Percentiles rank a stretch among this genome's conserved stretches.
These are phyloP conservation scores for Citrus australasica DNA, from an alignment of 345 rosid species.

Conservation along the genomic window DNA sequence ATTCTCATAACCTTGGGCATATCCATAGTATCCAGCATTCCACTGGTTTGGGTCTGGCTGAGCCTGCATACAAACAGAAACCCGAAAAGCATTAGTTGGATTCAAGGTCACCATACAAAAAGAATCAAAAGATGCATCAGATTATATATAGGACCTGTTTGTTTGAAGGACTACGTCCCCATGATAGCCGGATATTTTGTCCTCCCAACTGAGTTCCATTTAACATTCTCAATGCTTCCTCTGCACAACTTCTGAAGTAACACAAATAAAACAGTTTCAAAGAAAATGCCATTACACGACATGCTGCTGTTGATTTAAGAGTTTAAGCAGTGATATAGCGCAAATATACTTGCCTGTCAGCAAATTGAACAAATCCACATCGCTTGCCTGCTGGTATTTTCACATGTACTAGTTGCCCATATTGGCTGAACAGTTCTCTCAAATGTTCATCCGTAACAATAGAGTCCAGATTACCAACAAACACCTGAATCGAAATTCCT, in stretches of 20 bases:
- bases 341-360: conserved; percentile 53
- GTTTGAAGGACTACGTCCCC: conserved; percentile 91
- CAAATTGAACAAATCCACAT: conserved; percentile 89
- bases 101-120: not conserved
- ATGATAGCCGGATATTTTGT: conserved; percentile 81
- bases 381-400: conserved; percentile 81
- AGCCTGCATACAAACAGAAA: conserved; percentile 24
- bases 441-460: conserved; percentile 67
- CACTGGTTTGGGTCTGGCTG: conserved; percentile 66
- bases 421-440: conserved; percentile 70
- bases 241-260: conserved; percentile 68
- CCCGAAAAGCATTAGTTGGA: not conserved
- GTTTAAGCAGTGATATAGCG: not conserved
- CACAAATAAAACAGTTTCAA: not conserved
- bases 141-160: conserved; percentile 50
- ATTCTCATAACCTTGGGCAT: conserved; percentile 68
- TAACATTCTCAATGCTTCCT: conserved; percentile 64
- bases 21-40: conserved; percentile 66
- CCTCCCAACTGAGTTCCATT: conserved; percentile 76
- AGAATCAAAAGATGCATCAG: not conserved
- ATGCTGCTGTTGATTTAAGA: not conserved
- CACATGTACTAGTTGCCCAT: conserved; percentile 78
- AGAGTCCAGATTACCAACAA: conserved; percentile 87
- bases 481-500: conserved; percentile 46
- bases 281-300: not conserved